Percentiles rank a stretch among this genome's conserved stretches.
Conservation (phyloP, 257 asterid species). For the Rhazya stricta region DNA sequence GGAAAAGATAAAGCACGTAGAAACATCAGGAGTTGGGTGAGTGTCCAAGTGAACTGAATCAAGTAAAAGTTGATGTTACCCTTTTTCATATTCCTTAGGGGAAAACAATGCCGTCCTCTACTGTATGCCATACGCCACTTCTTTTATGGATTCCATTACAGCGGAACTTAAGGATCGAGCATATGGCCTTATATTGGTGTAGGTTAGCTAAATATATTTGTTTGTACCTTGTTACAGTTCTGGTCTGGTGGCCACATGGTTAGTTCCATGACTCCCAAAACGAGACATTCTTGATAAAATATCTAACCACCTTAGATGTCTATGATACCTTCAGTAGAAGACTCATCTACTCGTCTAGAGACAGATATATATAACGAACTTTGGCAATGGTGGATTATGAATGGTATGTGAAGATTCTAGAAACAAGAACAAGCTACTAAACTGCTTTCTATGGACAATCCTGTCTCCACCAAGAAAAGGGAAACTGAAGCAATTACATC, state of each 20-base stretch:
- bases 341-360: too few relatives aligned
- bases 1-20: too few relatives aligned
- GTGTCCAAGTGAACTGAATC: neutral
- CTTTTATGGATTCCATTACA: neutral
- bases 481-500: neutral
- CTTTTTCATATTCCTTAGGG: neutral
- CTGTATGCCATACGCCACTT: neutral
- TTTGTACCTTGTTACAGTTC: too few relatives aligned
- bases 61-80: neutral
- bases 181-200: too few relatives aligned
- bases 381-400: neutral
- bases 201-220: too few relatives aligned
- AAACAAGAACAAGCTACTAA: neutral
- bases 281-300: too few relatives aligned
- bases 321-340: too few relatives aligned
- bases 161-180: neutral
- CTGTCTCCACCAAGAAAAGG: neutral
- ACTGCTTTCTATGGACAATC: neutral
- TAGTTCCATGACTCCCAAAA: too few relatives aligned
- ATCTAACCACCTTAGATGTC: too few relatives aligned
- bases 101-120: neutral
- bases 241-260: too few relatives aligned
- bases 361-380: too few relatives aligned
- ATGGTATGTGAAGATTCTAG: neutral
- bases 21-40: neutral